Evolutionary conservation across 2,329 filamentous ascomycete genomes (phyloP).

Genomic region (Trematosphaeria pertusa): DNA sequence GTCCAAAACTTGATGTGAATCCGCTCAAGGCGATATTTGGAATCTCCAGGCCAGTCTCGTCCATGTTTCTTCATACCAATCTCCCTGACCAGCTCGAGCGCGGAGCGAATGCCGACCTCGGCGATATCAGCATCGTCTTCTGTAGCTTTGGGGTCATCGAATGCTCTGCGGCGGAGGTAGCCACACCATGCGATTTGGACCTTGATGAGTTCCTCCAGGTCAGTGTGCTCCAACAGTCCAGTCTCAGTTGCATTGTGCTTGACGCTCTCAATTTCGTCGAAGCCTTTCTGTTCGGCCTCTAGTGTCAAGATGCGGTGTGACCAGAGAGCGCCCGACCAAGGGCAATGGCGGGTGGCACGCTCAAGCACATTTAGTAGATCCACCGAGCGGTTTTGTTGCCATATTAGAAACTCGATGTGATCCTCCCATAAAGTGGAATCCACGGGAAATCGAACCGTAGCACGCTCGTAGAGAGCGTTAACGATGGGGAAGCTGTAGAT

Average conservation of each 20-base stretch:
- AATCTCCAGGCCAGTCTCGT: constrained; percentile 81
- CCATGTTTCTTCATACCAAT: constrained; percentile 80
- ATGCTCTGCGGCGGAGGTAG: constrained; percentile 85
- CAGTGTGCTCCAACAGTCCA: constrained; percentile 81
- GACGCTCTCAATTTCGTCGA: constrained; percentile 82
- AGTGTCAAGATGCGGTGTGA: constrained; percentile 85
- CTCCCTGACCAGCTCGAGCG: constrained; percentile 82
- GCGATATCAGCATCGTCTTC: constrained; percentile 85
- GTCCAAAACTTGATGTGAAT: constrained; percentile 92
- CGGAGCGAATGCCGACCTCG: constrained; percentile 85
- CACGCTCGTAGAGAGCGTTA: constrained; percentile 76
- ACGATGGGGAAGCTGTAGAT: constrained; percentile 61
- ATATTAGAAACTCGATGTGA: constrained; percentile 75
- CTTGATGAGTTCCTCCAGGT: constrained; percentile 86
- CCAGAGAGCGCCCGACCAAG: constrained; percentile 92
- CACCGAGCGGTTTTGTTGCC: constrained; percentile 53
- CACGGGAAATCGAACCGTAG: constrained; percentile 74
- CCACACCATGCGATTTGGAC: constrained; percentile 96
- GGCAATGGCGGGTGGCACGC: constrained; percentile 86
- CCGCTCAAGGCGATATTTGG: constrained; percentile 84
- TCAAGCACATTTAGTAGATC: constrained; percentile 74
- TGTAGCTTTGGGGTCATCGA: constrained; percentile 72
- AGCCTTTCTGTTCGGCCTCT: constrained; percentile 77
- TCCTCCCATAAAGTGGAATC: constrained; percentile 84
- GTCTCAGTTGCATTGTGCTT: constrained; percentile 92